A percentile compares a stretch with the other conserved stretches of the same genome.
phyloP scores from a whole-genome alignment of 768 basidiomycete species.

The Suillus bovinus region DNA sequence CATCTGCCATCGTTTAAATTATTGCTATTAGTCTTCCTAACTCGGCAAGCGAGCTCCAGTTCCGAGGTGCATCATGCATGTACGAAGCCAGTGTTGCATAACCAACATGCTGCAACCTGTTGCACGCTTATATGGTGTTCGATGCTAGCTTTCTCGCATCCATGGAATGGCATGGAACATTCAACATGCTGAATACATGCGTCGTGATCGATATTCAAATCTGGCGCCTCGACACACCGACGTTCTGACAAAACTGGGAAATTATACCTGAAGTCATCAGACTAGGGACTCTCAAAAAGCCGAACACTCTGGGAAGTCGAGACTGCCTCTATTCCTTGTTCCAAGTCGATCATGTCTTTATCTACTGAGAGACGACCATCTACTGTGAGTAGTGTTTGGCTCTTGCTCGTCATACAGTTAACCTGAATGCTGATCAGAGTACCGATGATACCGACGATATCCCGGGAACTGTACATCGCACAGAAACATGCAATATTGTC shows the following conservation, averaged over 20 bases:
- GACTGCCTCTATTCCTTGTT: too few species aligned
- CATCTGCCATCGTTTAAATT: background rate
- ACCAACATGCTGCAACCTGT: background rate
- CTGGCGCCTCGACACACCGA: background rate
- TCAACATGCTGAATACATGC: background rate
- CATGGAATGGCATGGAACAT: background rate
- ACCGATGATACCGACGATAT: background rate
- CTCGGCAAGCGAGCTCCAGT: background rate
- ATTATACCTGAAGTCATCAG: background rate
- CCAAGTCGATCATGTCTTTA: background rate
- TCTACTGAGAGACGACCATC: background rate
- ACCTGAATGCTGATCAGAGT: background rate
- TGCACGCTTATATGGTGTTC: background rate
- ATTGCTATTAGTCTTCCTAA: background rate
- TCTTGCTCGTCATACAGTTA: background rate
- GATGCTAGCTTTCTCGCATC: background rate
- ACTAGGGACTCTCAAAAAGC: background rate
- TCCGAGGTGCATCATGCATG: background rate
- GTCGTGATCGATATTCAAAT: background rate
- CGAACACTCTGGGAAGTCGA: background rate
- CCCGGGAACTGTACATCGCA: background rate
- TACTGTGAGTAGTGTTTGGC: background rate
- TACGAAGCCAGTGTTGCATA: background rate
- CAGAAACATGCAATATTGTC: slow-evolving; percentile 22
- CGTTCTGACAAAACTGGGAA: background rate